These are phyloP conservation scores for Penicillium nucicola DNA, from an alignment of 495 filamentous ascomycete genomes.

Conservation along the genomic window DNA sequence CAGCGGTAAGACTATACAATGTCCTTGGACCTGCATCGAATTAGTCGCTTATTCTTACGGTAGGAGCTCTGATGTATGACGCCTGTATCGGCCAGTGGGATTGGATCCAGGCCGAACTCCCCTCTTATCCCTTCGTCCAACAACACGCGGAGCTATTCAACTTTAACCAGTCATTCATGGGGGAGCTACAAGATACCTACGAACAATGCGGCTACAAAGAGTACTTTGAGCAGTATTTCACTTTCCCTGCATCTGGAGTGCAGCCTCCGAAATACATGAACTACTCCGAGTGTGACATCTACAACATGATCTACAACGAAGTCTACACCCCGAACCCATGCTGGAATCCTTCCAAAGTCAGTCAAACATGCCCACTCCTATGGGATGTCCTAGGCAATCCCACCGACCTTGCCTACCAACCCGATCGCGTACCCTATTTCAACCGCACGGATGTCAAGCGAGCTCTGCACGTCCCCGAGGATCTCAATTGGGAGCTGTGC, in stretches of 20 bases:
- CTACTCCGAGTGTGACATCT: conserved; percentile 1
- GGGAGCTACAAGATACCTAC: not conserved
- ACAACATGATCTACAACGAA: conserved; percentile 3
- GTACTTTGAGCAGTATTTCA: not conserved
- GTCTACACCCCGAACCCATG: not conserved
- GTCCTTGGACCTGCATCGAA: not conserved
- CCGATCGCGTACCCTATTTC: not conserved
- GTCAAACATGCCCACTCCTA: not conserved
- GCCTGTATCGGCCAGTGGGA: conserved; percentile 4
- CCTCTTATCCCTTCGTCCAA: not conserved
- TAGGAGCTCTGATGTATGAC: conserved; percentile 2
- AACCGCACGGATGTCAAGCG: conserved; percentile 1
- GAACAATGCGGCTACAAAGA: not conserved
- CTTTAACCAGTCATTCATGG: conserved; percentile 1
- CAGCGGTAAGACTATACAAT: not conserved
- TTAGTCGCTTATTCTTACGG: not conserved
- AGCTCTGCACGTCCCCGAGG: not conserved
- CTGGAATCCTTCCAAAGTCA: conserved; percentile 1
- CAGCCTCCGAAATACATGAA: not conserved
- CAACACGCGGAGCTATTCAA: conserved; percentile 1
- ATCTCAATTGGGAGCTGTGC: not conserved
- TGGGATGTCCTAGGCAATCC: conserved; percentile 1
- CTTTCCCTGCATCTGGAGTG: conserved; percentile 1
- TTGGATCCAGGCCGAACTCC: conserved; percentile 1
- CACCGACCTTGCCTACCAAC: not conserved